A percentile compares a stretch with the other conserved stretches of the same genome.
Conservation (phyloP, 352 stramenopile genomes). For the Aphanomyces euteiches region DNA sequence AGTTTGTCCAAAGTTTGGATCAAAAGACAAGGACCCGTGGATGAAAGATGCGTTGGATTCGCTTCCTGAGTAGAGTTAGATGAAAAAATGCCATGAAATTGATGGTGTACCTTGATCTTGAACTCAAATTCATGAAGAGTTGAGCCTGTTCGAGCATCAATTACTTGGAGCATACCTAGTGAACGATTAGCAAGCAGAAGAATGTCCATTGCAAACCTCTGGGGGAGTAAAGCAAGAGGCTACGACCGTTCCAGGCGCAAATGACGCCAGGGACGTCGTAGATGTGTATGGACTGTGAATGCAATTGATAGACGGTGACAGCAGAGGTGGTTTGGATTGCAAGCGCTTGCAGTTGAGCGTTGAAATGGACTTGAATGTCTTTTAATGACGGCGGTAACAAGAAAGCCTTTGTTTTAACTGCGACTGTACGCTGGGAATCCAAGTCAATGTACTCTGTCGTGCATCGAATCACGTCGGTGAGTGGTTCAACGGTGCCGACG, state of each 20-base stretch:
- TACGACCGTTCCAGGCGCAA: background rate
- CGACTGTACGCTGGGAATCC: background rate
- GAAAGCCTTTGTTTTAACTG: too few relatives aligned
- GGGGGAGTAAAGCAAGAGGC: background rate
- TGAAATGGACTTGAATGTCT: too few relatives aligned
- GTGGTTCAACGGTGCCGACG: background rate
- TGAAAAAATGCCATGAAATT: too few relatives aligned
- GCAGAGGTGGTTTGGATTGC: background rate
- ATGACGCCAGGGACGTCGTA: background rate
- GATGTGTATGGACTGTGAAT: background rate
- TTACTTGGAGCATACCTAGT: background rate
- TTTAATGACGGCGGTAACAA: too few relatives aligned
- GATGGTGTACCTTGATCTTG: too few relatives aligned
- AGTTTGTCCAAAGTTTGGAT: too few relatives aligned
- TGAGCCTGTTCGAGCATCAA: background rate
- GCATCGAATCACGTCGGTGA: background rate
- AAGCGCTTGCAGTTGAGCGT: background rate
- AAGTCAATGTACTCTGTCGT: constrained; percentile 2
- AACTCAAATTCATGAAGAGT: too few relatives aligned
- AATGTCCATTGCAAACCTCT: background rate
- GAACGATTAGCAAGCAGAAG: background rate
- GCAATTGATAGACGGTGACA: background rate
- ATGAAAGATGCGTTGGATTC: too few relatives aligned
- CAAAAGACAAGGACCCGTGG: too few relatives aligned
- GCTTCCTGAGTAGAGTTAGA: too few relatives aligned